These are phyloP conservation scores for Umbilicaria muhlenbergii DNA, from an alignment of 495 filamentous ascomycete genomes.

Conservation along the genomic window DNA sequence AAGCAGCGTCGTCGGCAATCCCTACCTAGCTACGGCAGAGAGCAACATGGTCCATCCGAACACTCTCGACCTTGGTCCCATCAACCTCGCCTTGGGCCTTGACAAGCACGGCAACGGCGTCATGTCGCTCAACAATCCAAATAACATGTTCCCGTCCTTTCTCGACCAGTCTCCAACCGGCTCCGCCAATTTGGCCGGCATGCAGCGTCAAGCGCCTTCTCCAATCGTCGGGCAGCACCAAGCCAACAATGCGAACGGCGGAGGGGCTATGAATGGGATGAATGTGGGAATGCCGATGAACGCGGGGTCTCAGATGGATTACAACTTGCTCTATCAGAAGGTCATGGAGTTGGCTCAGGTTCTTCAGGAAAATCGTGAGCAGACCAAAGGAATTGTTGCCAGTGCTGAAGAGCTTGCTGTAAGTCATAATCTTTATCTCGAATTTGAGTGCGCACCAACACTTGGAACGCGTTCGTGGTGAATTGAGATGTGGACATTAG, in stretches of 20 bases:
- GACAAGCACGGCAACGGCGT: conserved; percentile 2
- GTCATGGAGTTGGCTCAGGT: conserved; percentile 66
- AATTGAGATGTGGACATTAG: no score
- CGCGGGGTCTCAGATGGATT: conserved; percentile 74
- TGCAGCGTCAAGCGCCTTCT: conserved; percentile 7
- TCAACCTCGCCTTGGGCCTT: no score
- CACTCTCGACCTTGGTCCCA: no score
- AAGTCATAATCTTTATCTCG: conserved; percentile 10
- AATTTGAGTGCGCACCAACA: background rate
- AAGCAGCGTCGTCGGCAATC: no score
- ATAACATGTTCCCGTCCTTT: conserved; percentile 13
- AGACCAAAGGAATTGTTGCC: conserved; percentile 56
- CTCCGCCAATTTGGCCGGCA: conserved; percentile 4
- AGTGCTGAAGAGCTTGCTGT: conserved; percentile 49
- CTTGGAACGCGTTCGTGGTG: background rate
- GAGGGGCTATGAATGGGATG: conserved; percentile 37
- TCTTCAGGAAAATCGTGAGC: conserved; percentile 60
- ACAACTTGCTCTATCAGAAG: conserved; percentile 72
- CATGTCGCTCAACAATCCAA: conserved; percentile 10
- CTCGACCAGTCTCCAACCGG: conserved; percentile 10
- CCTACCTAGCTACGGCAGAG: no score
- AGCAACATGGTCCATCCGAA: no score
- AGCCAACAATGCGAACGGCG: conserved; percentile 32
- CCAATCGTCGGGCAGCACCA: conserved; percentile 19
- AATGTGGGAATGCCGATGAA: conserved; percentile 46